These are phyloP conservation scores for Neurospora sp. DNA, from an alignment of 495 filamentous ascomycete genomes.

Conservation along the genomic window DNA sequence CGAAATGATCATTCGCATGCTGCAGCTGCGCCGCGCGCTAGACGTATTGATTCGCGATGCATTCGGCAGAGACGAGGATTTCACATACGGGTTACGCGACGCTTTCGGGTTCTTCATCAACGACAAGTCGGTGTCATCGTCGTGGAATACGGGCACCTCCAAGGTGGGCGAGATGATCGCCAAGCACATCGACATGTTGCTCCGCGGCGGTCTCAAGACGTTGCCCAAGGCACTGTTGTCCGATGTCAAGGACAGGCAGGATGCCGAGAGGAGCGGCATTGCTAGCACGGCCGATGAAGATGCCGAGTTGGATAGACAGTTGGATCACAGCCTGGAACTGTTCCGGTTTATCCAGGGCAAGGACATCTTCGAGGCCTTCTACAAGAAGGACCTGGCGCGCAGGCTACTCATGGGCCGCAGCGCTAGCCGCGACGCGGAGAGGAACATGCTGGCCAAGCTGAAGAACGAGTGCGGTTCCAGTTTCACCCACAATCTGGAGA, in stretches of 20 bases:
- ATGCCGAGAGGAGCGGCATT: conserved; percentile 44
- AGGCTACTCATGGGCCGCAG: conserved; percentile 82
- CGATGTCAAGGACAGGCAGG: conserved; percentile 38
- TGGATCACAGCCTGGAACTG: conserved; percentile 84
- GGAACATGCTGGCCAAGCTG: conserved; percentile 83
- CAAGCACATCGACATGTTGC: conserved; percentile 85
- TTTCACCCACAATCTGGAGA: conserved; percentile 94
- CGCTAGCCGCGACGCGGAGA: conserved; percentile 87
- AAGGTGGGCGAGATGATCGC: conserved; percentile 98
- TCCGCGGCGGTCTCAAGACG: conserved; percentile 77
- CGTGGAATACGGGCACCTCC: conserved; percentile 70
- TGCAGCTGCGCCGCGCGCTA: conserved; percentile 71
- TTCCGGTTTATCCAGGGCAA: conserved; percentile 98
- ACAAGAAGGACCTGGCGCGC: conserved; percentile 90
- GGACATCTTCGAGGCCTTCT: conserved; percentile 95
- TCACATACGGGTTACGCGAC: conserved; percentile 69
- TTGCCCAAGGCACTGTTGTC: conserved; percentile 50
- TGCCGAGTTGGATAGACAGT: conserved; percentile 74
- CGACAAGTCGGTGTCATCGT: conserved; percentile 54
- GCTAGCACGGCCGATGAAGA: conserved; percentile 68
- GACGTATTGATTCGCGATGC: conserved; percentile 62
- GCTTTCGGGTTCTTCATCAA: conserved; percentile 89
- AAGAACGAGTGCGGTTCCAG: conserved; percentile 87
- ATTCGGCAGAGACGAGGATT: conserved; percentile 62
- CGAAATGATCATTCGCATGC: conserved; percentile 78